Evolutionary conservation across 768 basidiomycete genomes (phyloP).

Genomic region (Gloeopeniophorella convolvens): DNA sequence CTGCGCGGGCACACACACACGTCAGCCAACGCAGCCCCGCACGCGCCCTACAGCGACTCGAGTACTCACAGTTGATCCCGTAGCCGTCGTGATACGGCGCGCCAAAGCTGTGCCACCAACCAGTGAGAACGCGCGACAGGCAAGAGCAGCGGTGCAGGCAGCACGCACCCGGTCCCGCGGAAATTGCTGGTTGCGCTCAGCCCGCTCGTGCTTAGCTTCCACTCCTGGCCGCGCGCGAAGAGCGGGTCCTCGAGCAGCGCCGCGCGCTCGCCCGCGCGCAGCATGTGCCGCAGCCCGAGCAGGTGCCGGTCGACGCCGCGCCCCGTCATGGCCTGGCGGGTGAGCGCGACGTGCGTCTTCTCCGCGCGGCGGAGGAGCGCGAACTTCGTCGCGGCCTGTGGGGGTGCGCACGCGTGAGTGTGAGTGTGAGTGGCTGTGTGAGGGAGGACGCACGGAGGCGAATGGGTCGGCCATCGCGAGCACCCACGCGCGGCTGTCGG

Average conservation of each 20-base stretch:
- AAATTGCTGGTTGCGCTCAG: slow-evolving; percentile 82
- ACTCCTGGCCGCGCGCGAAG: slow-evolving; percentile 67
- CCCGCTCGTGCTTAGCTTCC: slow-evolving; percentile 89
- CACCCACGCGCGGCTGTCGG: slow-evolving; percentile 71
- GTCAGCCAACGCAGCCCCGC: slow-evolving; percentile 1
- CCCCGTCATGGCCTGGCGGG: slow-evolving; percentile 73
- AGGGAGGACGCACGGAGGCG: slow-evolving; percentile 36
- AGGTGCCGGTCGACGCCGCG: slow-evolving; percentile 87
- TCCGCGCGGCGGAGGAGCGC: slow-evolving; percentile 60
- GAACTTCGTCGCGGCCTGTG: slow-evolving; percentile 30
- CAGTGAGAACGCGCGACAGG: no score
- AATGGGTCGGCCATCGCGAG: slow-evolving; percentile 59
- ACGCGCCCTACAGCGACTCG: slow-evolving; percentile 30
- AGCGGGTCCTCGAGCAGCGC: slow-evolving; percentile 71
- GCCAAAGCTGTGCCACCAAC: no score
- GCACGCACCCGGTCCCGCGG: slow-evolving; percentile 72
- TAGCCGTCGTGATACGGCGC: slow-evolving; percentile 78
- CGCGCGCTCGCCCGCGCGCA: slow-evolving; percentile 51
- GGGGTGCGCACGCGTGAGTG: neutral
- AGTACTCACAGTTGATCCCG: slow-evolving; percentile 96
- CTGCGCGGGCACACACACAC: slow-evolving; percentile 38
- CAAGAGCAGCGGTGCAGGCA: neutral
- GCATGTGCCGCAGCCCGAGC: slow-evolving; percentile 70
- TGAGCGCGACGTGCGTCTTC: slow-evolving; percentile 61
- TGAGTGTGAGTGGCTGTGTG: neutral